These are phyloP conservation scores for Tolypocladium guangdongense DNA, from an alignment of 2,329 filamentous ascomycete genomes.

Conservation along the genomic window DNA sequence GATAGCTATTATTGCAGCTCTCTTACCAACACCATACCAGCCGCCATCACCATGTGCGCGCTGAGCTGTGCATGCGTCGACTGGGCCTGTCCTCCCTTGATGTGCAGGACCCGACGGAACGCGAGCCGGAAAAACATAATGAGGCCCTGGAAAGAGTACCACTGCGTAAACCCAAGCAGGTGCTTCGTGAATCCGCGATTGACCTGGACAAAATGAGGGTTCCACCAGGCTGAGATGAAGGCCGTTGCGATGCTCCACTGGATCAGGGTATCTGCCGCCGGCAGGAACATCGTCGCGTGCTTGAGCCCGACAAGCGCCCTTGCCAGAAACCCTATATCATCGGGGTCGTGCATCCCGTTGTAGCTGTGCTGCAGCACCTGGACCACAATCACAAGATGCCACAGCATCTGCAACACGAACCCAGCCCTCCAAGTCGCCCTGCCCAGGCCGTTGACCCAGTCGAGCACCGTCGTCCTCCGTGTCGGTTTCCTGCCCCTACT, in stretches of 20 bases:
- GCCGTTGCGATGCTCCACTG: slow-evolving; percentile 37
- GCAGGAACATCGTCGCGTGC: slow-evolving; percentile 20
- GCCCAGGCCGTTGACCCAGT: slow-evolving; percentile 30
- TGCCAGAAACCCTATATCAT: slow-evolving; percentile 12
- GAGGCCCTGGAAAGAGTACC: slow-evolving; percentile 55
- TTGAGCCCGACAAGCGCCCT: slow-evolving; percentile 7
- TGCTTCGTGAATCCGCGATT: slow-evolving; percentile 48
- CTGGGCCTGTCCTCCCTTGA: slow-evolving; percentile 25
- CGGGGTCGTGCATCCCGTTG: slow-evolving; percentile 22
- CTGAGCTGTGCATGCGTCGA: slow-evolving; percentile 31
- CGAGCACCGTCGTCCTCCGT: slow-evolving; percentile 25
- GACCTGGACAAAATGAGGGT: slow-evolving; percentile 51
- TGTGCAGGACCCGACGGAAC: slow-evolving; percentile 31
- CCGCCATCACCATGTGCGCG: slow-evolving; percentile 44
- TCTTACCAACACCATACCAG: slow-evolving; percentile 44
- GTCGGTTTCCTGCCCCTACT: slow-evolving; percentile 29
- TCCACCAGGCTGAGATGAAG: slow-evolving; percentile 53
- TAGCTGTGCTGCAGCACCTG: slow-evolving; percentile 14
- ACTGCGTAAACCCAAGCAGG: slow-evolving; percentile 48
- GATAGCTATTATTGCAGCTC: neutral
- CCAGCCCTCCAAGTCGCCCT: slow-evolving; percentile 38
- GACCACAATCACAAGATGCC: slow-evolving; percentile 31
- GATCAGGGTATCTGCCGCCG: slow-evolving; percentile 28
- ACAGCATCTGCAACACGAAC: slow-evolving; percentile 34
- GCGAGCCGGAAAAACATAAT: slow-evolving; percentile 44